Evolutionary conservation across 306 rosid genomes (phyloP).

Genomic region (Pachyrhizus erosus): DNA sequence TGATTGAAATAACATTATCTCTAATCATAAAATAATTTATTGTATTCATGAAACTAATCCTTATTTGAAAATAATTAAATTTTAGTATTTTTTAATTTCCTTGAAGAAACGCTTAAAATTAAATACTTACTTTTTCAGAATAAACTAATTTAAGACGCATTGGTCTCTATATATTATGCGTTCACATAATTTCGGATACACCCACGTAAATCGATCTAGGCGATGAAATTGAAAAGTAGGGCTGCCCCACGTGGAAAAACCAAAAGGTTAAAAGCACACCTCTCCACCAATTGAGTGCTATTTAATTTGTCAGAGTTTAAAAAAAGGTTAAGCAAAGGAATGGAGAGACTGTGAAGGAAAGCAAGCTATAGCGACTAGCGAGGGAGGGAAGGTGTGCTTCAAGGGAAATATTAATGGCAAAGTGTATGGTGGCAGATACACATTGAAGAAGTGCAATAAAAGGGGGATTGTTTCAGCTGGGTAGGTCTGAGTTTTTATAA

Average conservation of each 20-base stretch:
- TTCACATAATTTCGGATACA: slow-evolving; percentile 35
- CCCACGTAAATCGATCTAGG: slow-evolving; percentile 3
- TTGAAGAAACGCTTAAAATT: background rate
- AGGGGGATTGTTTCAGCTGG: slow-evolving; percentile 64
- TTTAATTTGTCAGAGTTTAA: slow-evolving; percentile 39
- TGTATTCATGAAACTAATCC: background rate
- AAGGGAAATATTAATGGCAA: slow-evolving; percentile 56
- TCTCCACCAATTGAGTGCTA: slow-evolving; percentile 32
- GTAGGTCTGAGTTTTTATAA: slow-evolving; percentile 69
- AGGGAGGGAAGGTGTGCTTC: slow-evolving; percentile 19
- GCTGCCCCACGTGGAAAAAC: slow-evolving; percentile 58
- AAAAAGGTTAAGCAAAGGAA: slow-evolving; percentile 40
- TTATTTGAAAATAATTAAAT: background rate
- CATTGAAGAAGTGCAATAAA: slow-evolving; percentile 78
- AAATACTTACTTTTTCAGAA: background rate
- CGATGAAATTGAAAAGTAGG: slow-evolving; percentile 40
- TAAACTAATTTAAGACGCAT: background rate
- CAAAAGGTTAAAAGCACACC: slow-evolving; percentile 9
- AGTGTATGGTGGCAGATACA: slow-evolving; percentile 69
- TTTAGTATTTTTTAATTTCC: background rate
- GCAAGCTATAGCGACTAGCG: slow-evolving; percentile 38
- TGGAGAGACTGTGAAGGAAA: slow-evolving; percentile 64
- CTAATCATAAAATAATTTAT: too few species aligned
- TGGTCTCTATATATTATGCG: background rate
- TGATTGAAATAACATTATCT: too few species aligned